phyloP scores from a whole-genome alignment of 106 monocot genomes.

The Phalaenopsis equestris region DNA sequence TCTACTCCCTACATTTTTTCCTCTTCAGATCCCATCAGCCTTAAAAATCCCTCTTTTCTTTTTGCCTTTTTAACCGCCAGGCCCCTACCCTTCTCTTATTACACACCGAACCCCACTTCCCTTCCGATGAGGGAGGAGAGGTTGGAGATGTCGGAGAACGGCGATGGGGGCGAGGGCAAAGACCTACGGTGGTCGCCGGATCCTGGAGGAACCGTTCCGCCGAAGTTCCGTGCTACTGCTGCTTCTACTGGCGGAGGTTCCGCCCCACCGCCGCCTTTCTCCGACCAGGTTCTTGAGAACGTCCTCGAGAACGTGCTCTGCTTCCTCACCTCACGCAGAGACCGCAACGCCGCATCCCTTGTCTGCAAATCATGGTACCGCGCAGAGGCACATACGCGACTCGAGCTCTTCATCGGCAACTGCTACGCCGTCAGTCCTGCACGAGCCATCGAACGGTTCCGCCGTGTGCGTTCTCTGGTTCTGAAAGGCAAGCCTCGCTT shows the following conservation, averaged over 20 bases:
- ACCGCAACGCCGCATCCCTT: conserved; percentile 29
- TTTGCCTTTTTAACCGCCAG: too few relatives aligned
- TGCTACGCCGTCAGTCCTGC: conserved; percentile 35
- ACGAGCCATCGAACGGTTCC: conserved; percentile 20
- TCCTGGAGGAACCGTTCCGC: neutral
- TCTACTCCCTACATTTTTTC: neutral
- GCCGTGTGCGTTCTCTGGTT: conserved; percentile 6
- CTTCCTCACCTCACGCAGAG: conserved; percentile 23
- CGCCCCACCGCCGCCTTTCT: conserved; percentile 11
- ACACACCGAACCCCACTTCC: neutral
- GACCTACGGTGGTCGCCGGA: neutral
- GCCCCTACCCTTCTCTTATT: too few relatives aligned
- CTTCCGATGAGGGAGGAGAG: neutral
- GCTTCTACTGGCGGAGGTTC: neutral
- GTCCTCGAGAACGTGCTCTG: conserved; percentile 34
- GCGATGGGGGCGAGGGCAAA: conserved; percentile 1
- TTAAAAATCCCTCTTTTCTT: neutral
- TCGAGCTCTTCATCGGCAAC: conserved; percentile 43
- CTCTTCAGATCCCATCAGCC: neutral
- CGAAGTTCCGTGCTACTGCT: neutral
- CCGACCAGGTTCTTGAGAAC: conserved; percentile 22
- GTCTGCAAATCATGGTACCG: conserved; percentile 29
- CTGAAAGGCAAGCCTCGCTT: conserved; percentile 48
- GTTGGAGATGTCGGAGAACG: conserved; percentile 10
- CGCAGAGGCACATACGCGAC: conserved; percentile 22